phyloP scores from a whole-genome alignment of 768 basidiomycete genomes.

The Lentinula lateritia region DNA sequence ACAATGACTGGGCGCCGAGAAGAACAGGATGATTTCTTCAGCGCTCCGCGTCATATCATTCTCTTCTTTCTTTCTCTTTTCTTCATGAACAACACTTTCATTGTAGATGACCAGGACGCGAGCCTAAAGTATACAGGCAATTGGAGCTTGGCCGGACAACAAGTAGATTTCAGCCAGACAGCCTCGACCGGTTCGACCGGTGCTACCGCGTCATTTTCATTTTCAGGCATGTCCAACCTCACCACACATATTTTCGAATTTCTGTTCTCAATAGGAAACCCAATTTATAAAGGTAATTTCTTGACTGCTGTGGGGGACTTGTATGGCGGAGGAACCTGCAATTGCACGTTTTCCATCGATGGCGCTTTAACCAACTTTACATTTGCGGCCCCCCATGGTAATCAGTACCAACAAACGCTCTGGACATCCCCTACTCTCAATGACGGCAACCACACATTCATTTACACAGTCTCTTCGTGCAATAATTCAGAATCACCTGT shows the following conservation, averaged over 20 bases:
- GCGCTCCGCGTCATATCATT: not conserved
- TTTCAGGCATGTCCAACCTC: slow-evolving; percentile 13
- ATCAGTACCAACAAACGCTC: slow-evolving; percentile 14
- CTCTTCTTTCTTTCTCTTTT: not conserved
- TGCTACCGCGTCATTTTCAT: slow-evolving; percentile 15
- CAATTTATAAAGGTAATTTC: slow-evolving; percentile 12
- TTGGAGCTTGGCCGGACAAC: slow-evolving; percentile 6
- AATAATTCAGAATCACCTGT: slow-evolving; percentile 8
- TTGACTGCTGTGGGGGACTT: slow-evolving; percentile 12
- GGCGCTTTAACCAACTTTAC: slow-evolving; percentile 11
- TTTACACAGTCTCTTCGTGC: slow-evolving; percentile 15
- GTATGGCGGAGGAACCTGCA: slow-evolving; percentile 14
- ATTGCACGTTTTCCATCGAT: slow-evolving; percentile 14
- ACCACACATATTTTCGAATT: not conserved
- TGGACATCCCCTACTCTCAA: slow-evolving; percentile 12
- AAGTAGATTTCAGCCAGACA: slow-evolving; percentile 15
- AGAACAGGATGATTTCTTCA: not conserved
- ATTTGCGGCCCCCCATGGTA: slow-evolving; percentile 6
- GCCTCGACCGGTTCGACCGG: slow-evolving; percentile 11
- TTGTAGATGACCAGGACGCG: slow-evolving; percentile 10
- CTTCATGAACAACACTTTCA: slow-evolving; percentile 7
- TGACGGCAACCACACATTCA: slow-evolving; percentile 16
- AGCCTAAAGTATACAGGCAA: slow-evolving; percentile 8
- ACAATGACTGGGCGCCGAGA: not conserved
- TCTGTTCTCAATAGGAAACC: not conserved